phyloP scores from a whole-genome alignment of 2,329 filamentous ascomycete species.

The Curvularia lunata region DNA sequence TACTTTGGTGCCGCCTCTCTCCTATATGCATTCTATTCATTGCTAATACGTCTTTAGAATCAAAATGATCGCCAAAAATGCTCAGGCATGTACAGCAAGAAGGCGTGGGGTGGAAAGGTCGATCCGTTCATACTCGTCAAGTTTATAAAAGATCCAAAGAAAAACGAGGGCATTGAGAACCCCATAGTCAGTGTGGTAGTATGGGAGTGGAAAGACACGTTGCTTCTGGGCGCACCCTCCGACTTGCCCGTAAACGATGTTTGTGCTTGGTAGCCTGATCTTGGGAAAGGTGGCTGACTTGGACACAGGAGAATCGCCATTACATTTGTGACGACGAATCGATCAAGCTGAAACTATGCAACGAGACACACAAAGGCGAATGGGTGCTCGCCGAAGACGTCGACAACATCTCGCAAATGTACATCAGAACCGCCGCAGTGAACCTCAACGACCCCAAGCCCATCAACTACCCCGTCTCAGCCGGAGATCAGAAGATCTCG shows the following conservation, averaged over 20 bases:
- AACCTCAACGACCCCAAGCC: conserved; percentile 76
- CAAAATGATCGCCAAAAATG: conserved; percentile 84
- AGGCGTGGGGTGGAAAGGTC: conserved; percentile 83
- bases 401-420: conserved; percentile 70
- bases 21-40: not conserved
- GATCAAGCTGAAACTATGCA: conserved; percentile 74
- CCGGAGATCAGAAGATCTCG: conserved; percentile 33
- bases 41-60: conserved; percentile 61
- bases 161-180: conserved; percentile 66
- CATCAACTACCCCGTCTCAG: conserved; percentile 79
- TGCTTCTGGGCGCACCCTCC: conserved; percentile 72
- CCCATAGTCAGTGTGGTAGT: conserved; percentile 83
- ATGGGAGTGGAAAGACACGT: conserved; percentile 91
- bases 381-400: conserved; percentile 84
- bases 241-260: conserved; percentile 40
- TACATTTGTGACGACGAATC: conserved; percentile 79
- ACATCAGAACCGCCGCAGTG: conserved; percentile 80
- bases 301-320: conserved; percentile 56
- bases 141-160: conserved; percentile 65
- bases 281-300: conserved; percentile 27
- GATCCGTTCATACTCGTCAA: conserved; percentile 90
- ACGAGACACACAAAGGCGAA: conserved; percentile 76
- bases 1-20: conserved; percentile 20
- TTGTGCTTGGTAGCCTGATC: conserved; percentile 13
- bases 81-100: conserved; percentile 91